A percentile compares a stretch with the other conserved stretches of the same genome.
These are phyloP conservation scores for Firmiana major DNA, from an alignment of 345 rosid species.

Conservation along the genomic window DNA sequence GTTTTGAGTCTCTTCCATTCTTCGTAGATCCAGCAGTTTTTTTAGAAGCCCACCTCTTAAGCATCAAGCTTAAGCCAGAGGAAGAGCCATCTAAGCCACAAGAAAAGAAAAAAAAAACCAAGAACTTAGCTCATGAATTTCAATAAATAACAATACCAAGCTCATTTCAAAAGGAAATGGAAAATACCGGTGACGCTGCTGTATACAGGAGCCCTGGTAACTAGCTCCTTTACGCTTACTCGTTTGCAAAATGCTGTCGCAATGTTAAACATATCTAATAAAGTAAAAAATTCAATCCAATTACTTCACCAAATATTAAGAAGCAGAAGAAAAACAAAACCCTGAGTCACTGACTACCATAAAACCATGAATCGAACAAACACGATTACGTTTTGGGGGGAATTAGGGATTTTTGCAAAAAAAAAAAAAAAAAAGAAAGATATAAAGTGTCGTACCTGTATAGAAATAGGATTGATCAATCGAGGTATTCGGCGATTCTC, in stretches of 20 bases:
- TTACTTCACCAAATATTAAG: not conserved
- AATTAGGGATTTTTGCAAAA: not conserved
- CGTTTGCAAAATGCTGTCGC: constrained; percentile 38
- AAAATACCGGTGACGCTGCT: constrained; percentile 35
- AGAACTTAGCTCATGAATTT: not conserved
- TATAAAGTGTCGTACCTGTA: constrained; percentile 2
- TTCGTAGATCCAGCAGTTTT: constrained; percentile 82
- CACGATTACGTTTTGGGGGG: not conserved
- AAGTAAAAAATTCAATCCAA: not conserved
- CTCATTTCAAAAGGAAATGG: not conserved
- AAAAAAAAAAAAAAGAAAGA: not conserved
- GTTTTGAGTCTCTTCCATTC: constrained; percentile 82
- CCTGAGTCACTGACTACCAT: not conserved
- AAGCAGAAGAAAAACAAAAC: not conserved
- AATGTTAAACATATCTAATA: constrained; percentile 21
- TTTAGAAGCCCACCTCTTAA: constrained; percentile 87
- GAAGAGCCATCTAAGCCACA: constrained; percentile 46
- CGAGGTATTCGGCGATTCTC: not conserved
- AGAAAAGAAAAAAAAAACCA: not conserved
- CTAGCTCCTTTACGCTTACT: constrained; percentile 41
- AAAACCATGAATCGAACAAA: not conserved
- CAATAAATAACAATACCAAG: not conserved
- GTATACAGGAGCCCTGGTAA: constrained; percentile 42
- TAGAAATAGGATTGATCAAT: not conserved
- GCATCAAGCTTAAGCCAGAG: constrained; percentile 60